These are phyloP conservation scores for Candida lessepsii DNA, from an alignment of 805 yeast species.

Conservation along the genomic window DNA sequence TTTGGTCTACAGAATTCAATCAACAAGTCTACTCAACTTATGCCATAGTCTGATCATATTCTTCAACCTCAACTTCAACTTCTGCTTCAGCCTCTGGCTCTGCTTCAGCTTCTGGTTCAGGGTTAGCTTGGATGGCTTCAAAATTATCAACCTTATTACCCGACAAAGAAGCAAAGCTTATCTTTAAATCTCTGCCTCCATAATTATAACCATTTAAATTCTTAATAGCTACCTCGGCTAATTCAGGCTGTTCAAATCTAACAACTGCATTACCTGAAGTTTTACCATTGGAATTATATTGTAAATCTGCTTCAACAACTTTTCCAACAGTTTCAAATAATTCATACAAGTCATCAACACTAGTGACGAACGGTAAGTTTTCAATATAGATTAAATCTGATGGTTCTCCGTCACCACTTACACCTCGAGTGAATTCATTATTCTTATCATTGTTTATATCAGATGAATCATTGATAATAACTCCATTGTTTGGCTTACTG, in stretches of 20 bases:
- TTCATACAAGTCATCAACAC: constrained; percentile 78
- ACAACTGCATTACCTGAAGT: constrained; percentile 87
- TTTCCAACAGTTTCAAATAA: constrained; percentile 82
- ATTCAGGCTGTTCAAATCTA: constrained; percentile 60
- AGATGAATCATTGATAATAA: constrained; percentile 12
- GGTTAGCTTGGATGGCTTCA: background rate
- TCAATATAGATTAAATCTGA: constrained; percentile 55
- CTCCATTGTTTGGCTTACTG: constrained; percentile 10
- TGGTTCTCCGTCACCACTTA: constrained; percentile 56
- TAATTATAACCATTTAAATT: constrained; percentile 78
- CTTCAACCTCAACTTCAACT: constrained; percentile 3
- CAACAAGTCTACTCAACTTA: background rate
- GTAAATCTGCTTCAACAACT: constrained; percentile 75
- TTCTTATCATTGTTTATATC: constrained; percentile 25
- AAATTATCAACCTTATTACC: too few relatives aligned
- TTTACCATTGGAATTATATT: constrained; percentile 50
- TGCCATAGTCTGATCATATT: constrained; percentile 1
- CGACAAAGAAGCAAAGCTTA: constrained; percentile 57
- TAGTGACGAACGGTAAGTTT: constrained; percentile 89
- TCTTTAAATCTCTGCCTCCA: constrained; percentile 72
- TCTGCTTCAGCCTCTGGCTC: background rate
- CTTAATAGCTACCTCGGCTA: constrained; percentile 72
- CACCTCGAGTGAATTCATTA: constrained; percentile 65
- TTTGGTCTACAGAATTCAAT: background rate
- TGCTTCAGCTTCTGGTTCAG: background rate